Evolutionary conservation across 2,329 filamentous ascomycete species (phyloP), one percentile per base, ranked within the genome.

Genomic region (Pyrenochaeta sp.): DNA sequence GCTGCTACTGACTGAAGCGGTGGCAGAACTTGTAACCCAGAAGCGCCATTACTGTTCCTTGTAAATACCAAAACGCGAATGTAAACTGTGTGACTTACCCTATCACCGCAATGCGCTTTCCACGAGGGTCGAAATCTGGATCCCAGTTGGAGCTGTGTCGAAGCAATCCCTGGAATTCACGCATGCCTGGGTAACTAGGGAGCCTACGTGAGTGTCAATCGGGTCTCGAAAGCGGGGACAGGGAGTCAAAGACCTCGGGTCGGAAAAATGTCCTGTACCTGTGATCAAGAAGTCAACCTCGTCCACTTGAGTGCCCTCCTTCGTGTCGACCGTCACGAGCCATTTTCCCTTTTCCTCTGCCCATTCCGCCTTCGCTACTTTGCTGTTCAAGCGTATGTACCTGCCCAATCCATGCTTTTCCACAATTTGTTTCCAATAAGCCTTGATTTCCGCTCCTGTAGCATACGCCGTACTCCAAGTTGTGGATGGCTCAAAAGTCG

Each of bases 21-120:
- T 41, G 87, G 84, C 1, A 77, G 73, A 37, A 84, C 77, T 52
- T 86, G 83, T 1, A 85, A 78, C 0, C 83, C 83, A 0, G 80
- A 80, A 0, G 82, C 79, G 1, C 83, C 83, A 0, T 81, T 85
- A 14, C 32, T 35, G 21, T 21, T 21, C 17, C 13, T 23, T 11
- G n/a, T 35, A 14, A 35, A 21, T 14, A 6, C 24, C 6, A 10
- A 7, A 13, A 20, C n/a, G 17, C 10, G 10, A 10, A 5, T 10
- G 10, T 9, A 24, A 7, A 7, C 27, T 14, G 7, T 2, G 3
- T 24, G 19, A 21, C 32, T 15, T 15, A 35, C 32, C 84, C 37
- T 11, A 44, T 44, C 3, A 44, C 35, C 7, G 41, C 41, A n/a
- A 44, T 41, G n/a, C 23, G 13, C 15, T 46, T 46, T 9, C 0